phyloP scores from a whole-genome alignment of 768 basidiomycete genomes.

The Tubosaeta brunneosetosa region DNA sequence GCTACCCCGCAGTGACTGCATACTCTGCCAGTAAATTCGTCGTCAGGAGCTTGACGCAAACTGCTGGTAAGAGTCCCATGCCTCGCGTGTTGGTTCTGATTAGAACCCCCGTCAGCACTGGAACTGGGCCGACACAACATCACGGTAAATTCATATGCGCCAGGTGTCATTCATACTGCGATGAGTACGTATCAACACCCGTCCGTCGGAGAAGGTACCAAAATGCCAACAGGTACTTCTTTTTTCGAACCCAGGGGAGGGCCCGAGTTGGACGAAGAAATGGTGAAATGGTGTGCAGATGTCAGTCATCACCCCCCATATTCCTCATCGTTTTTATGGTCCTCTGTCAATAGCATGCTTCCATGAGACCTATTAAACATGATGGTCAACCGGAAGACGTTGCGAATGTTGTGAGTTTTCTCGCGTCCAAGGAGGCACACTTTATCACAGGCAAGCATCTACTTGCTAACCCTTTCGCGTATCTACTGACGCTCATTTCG shows the following conservation, averaged over 20 bases:
- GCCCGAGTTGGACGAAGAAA: slow-evolving; percentile 1
- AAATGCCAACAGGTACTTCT: no score
- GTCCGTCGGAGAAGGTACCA: neutral
- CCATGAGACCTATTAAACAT: slow-evolving; percentile 6
- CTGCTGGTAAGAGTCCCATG: slow-evolving; percentile 24
- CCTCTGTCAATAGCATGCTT: neutral
- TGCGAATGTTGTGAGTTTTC: slow-evolving; percentile 34
- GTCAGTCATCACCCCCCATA: no score
- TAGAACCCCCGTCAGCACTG: slow-evolving; percentile 4
- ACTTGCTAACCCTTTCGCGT: neutral
- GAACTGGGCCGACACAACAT: slow-evolving; percentile 34
- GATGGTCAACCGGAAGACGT: slow-evolving; percentile 31
- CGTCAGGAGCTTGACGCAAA: slow-evolving; percentile 39
- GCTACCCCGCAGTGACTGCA: neutral
- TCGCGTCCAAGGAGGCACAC: slow-evolving; percentile 34
- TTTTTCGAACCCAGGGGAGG: neutral
- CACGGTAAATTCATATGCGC: slow-evolving; percentile 40
- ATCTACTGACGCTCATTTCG: neutral
- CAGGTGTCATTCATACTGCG: slow-evolving; percentile 29
- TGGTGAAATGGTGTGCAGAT: neutral
- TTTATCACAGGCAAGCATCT: slow-evolving; percentile 4
- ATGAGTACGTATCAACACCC: slow-evolving; percentile 24
- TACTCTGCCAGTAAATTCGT: slow-evolving; percentile 41
- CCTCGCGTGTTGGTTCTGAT: neutral
- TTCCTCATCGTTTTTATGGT: no score